Evolutionary conservation across 352 stramenopile species (phyloP), one percentile per base, ranked within the genome.

Genomic region (Phytophthora quininea): DNA sequence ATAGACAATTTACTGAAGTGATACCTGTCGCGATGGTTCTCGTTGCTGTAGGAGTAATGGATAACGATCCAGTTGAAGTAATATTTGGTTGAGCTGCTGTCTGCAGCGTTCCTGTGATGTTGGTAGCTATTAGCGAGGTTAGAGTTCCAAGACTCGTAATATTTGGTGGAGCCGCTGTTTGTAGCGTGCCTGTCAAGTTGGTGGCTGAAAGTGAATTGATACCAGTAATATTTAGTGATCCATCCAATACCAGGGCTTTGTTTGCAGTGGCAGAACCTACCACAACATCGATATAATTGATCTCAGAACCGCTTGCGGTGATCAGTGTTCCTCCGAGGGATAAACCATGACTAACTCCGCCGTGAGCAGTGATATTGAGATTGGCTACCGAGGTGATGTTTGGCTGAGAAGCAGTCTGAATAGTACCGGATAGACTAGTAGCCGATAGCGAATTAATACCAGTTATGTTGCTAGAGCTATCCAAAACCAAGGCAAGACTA

Each of bases 161-260:
- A 3, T 27, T 29, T 3, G 43, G 24, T n/a, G 31, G 43, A 49
- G 43, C 10, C 3, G 10, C 43, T 3, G 43, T 49, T 49, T n/a
- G 19, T 3, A 49, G 43, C 11, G 43, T 49, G 15, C 43, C 43
- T 6, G 43, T 49, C 15, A 49, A n/a, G 11, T 12, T 29, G 14
- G 43, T 49, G 29, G 43, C 43, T 3, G 43, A 29, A 29, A 49
- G 43, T 27, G 43, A 47, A 47, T 47, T 47, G 19, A 47, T 47
- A 6, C 12, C 12, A 19, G 40, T 47, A 47, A 47, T 47, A 47
- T 47, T n/a, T 8, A 4, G 15, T 24, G 6, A 19, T 8, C 40
- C 40, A 47, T 47, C 40, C 10, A 47, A 24, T 6, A 47, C 40
- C 5, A 47, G 15, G 4, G 40, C 40, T 47, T 47, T 47, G 35